Conservation (phyloP, 768 basidiomycete genomes). For the Cystobasidium onofrii region DNA sequence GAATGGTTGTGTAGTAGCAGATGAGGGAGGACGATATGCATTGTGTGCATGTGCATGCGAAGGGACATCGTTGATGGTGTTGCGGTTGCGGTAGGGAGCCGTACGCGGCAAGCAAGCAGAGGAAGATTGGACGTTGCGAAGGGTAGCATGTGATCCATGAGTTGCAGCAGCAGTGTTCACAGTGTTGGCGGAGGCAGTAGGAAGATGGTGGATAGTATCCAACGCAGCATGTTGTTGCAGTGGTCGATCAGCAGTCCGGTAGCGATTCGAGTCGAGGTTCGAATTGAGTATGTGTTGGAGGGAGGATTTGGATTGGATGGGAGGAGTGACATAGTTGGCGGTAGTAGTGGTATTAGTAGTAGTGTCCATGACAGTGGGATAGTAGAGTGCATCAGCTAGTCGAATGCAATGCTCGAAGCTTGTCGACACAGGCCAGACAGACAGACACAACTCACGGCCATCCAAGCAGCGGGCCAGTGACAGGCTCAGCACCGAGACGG, state of each 20-base stretch:
- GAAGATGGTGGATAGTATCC: not conserved
- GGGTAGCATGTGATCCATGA: not conserved
- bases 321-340: not conserved
- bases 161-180: not conserved
- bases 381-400: not conserved
- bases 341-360: not conserved
- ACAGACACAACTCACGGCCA: slow-evolving; percentile 23
- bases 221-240: not conserved
- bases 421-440: too few species aligned
- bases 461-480: slow-evolving; percentile 9
- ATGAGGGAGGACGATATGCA: not conserved
- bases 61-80: too few species aligned
- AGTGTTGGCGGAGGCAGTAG: too few species aligned
- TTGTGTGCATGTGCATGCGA: not conserved
- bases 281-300: not conserved
- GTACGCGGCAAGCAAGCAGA: not conserved
- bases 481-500: not conserved
- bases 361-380: not conserved
- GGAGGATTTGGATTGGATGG: not conserved
- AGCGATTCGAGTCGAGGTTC: not conserved
- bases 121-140: not conserved
- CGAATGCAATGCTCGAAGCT: not conserved
- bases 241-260: not conserved
- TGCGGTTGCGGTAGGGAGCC: not conserved
- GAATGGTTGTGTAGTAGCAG: slow-evolving; percentile 1